Percentiles rank a stretch among this genome's conserved stretches.
phyloP scores from a whole-genome alignment of 179 eudicot species.

The Corrigiola litoralis region DNA sequence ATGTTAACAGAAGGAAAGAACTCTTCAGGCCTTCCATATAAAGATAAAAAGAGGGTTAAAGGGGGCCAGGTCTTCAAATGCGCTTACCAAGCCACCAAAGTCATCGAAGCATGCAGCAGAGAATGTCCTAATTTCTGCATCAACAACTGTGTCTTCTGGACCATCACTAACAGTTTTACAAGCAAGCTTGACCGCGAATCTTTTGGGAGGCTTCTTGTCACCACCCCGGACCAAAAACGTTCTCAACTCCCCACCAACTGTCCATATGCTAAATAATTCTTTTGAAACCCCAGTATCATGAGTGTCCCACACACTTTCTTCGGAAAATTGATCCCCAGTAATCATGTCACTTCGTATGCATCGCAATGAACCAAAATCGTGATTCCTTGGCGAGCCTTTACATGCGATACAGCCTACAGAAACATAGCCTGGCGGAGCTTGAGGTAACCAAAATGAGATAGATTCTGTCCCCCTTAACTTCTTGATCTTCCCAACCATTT shows the following conservation, averaged over 20 bases:
- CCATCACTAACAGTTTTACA: constrained; percentile 54
- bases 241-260: constrained; percentile 71
- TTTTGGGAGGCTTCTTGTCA: constrained; percentile 76
- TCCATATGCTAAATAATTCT: constrained; percentile 87
- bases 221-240: constrained; percentile 80
- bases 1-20: neutral
- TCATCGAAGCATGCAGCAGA: constrained; percentile 97
- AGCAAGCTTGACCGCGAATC: constrained; percentile 84
- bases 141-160: constrained; percentile 72
- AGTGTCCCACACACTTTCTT: constrained; percentile 89
- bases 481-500: constrained; percentile 73
- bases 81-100: constrained; percentile 90
- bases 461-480: constrained; percentile 63
- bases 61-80: neutral
- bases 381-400: constrained; percentile 68
- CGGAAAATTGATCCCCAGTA: constrained; percentile 73
- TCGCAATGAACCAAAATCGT: constrained; percentile 67
- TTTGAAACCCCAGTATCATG: constrained; percentile 46
- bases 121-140: constrained; percentile 82
- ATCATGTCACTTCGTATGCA: constrained; percentile 95
- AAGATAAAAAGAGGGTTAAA: neutral
- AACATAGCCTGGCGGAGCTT: constrained; percentile 97
- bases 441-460: constrained; percentile 91
- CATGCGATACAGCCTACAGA: constrained; percentile 88
- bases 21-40: neutral